phyloP scores from a whole-genome alignment of 2,329 filamentous ascomycete species.

The Dothistroma septosporum region DNA sequence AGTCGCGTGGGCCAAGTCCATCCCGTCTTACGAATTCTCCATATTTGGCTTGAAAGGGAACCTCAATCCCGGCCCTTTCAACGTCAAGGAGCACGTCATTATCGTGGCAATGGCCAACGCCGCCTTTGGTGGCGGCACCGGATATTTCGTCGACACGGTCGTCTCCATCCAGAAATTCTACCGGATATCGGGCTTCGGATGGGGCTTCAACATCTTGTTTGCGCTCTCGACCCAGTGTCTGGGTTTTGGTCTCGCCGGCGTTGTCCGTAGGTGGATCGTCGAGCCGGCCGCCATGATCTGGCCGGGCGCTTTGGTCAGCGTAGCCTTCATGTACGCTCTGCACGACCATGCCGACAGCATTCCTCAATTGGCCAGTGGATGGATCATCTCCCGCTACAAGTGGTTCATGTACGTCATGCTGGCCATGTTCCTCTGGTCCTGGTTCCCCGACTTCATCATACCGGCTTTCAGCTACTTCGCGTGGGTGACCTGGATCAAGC shows the following conservation, averaged over 20 bases:
- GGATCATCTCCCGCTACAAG: conserved; percentile 75
- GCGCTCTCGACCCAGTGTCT: conserved; percentile 82
- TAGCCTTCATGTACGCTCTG: conserved; percentile 57
- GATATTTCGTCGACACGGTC: conserved; percentile 27
- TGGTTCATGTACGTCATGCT: conserved; percentile 75
- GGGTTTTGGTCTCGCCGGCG: conserved; percentile 79
- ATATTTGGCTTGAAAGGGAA: conserved; percentile 54
- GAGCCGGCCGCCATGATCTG: conserved; percentile 86
- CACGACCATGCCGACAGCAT: conserved; percentile 44
- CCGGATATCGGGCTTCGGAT: conserved; percentile 61
- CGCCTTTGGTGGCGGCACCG: conserved; percentile 37
- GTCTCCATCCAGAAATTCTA: conserved; percentile 60
- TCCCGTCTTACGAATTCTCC: conserved; percentile 47
- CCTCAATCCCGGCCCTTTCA: conserved; percentile 48
- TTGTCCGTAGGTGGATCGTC: conserved; percentile 75
- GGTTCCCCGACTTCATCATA: conserved; percentile 72
- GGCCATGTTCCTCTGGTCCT: conserved; percentile 73
- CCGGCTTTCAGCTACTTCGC: conserved; percentile 86
- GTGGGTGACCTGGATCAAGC: conserved; percentile 80
- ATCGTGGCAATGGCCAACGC: conserved; percentile 47
- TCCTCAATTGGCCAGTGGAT: conserved; percentile 62
- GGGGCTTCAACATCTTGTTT: conserved; percentile 77
- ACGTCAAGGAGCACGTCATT: conserved; percentile 30
- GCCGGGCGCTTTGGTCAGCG: conserved; percentile 81
- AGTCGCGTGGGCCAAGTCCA: conserved; percentile 57